Conservation (phyloP, 2,329 filamentous ascomycete species). For the Trichoderma pleuroti region DNA sequence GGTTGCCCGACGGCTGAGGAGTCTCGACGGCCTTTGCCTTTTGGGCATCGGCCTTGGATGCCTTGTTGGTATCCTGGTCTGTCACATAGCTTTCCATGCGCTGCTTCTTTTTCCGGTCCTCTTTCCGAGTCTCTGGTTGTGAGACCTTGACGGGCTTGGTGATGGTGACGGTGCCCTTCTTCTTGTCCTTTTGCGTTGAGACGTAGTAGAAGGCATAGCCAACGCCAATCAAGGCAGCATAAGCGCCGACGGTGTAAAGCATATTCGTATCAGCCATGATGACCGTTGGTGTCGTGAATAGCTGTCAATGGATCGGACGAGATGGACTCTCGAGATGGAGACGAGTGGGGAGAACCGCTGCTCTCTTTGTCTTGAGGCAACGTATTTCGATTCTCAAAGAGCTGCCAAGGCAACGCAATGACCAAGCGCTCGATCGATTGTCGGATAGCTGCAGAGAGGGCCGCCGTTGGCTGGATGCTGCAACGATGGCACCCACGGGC, state of each 20-base stretch:
- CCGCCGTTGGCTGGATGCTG: constrained; percentile 11
- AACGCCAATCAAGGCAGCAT: constrained; percentile 36
- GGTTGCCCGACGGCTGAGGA: constrained; percentile 30
- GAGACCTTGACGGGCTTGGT: constrained; percentile 31
- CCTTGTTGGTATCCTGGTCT: constrained; percentile 35
- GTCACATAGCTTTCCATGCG: constrained; percentile 41
- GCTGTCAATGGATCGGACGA: neutral
- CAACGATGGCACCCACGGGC: constrained; percentile 11
- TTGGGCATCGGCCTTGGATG: constrained; percentile 40
- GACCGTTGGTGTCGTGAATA: constrained; percentile 1
- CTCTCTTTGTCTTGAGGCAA: neutral
- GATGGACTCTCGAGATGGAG: neutral
- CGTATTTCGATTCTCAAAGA: neutral
- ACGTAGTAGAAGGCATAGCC: constrained; percentile 36
- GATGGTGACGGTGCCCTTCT: constrained; percentile 28
- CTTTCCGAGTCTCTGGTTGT: constrained; percentile 37
- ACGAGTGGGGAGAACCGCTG: neutral
- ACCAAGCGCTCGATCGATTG: constrained; percentile 8
- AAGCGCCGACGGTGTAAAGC: constrained; percentile 37
- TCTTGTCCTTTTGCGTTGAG: constrained; percentile 35
- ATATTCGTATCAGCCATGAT: constrained; percentile 35
- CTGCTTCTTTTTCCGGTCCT: constrained; percentile 46
- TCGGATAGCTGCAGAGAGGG: constrained; percentile 7
- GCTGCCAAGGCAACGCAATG: neutral
- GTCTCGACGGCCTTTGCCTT: constrained; percentile 21